Percentiles rank a stretch among this genome's conserved stretches.
Evolutionary conservation across 2,329 filamentous ascomycete genomes (phyloP).

Genomic region (Hypocreales sp.): DNA sequence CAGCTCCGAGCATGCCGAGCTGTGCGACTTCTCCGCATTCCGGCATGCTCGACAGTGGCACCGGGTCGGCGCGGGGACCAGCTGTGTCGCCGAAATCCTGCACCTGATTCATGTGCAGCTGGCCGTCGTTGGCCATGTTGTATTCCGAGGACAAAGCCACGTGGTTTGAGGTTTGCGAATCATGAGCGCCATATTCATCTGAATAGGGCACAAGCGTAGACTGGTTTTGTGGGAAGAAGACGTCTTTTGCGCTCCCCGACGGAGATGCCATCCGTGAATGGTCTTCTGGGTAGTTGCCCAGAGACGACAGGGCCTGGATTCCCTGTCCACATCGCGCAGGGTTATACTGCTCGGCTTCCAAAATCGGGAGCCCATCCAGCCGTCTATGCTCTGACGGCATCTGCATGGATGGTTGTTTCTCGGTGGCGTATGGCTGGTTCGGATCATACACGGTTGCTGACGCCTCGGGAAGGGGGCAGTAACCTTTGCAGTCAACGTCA

Average conservation of each 20-base stretch:
- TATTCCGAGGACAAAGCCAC: background rate
- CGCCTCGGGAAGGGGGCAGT: constrained; percentile 14
- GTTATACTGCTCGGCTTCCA: background rate
- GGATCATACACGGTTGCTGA: constrained; percentile 12
- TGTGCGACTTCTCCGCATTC: background rate
- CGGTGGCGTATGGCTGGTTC: constrained; percentile 15
- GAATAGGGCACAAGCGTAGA: background rate
- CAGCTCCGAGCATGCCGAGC: constrained; percentile 1
- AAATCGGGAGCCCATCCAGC: background rate
- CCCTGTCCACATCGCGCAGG: background rate
- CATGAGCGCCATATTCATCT: background rate
- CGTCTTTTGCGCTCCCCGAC: background rate
- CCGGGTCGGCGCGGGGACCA: background rate
- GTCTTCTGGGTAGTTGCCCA: constrained; percentile 1
- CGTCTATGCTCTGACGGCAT: background rate
- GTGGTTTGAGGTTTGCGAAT: background rate
- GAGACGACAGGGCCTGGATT: background rate
- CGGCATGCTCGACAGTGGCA: background rate
- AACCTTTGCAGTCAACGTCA: constrained; percentile 11
- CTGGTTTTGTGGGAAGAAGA: background rate
- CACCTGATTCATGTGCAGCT: background rate
- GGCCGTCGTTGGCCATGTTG: background rate
- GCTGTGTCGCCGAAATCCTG: background rate
- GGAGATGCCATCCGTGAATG: background rate
- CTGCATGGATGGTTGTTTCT: constrained; percentile 8